Base-by-base conservation (phyloP, 1,284 basidiomycete genomes). In the Mrakiaceae sp. region DNA sequence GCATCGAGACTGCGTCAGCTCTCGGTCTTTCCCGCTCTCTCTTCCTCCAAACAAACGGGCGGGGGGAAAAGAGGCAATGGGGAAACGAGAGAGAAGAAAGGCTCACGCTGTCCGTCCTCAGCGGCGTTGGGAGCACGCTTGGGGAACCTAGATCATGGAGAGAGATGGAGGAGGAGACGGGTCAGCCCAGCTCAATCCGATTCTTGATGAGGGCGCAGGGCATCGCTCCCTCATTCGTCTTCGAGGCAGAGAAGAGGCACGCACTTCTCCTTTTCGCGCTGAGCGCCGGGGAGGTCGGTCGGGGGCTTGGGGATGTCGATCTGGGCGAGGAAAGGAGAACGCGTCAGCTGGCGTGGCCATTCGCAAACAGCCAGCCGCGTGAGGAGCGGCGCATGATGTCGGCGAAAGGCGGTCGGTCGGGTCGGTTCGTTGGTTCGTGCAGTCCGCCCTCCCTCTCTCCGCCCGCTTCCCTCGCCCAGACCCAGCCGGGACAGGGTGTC, bases 231-330 rank as follows among this genome's bases (percentile, higher is more conserved):
- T 27, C 27, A 27, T 27, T 27, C 27, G 27, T 27, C 27, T 27
- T 27, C 27, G 27, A 27, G 27, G 27, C 27, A 27, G 27, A 27
- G 27, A 27, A 1, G 27, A 27, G 27, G 27, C 27, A 56, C 64
- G 16, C n/a, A 66, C 64, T 56, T 43, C 56, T 61, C 64, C 27
- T 60, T 52, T 52, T n/a, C 42, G n/a, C 46, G 39, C 55, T 57
- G 55, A 7, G 63, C 51, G 46, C 60, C 55, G 43, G 64, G 64
- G 44, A 58, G 60, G 56, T 66, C 59, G 47, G 60, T 60, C 39
- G 59, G 60, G 16, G 64, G 64, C 57, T 66, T 66, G 55, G 64
- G 64, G 56, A 66, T 66, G 50, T 66, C 50, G 50, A 66, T 66
- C 64, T 66, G 50, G 5, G 47, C 4, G 44, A 16, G 54, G 11